Evolutionary conservation across 805 yeast species (phyloP).

Genomic region (Ogataea populi-albae): DNA sequence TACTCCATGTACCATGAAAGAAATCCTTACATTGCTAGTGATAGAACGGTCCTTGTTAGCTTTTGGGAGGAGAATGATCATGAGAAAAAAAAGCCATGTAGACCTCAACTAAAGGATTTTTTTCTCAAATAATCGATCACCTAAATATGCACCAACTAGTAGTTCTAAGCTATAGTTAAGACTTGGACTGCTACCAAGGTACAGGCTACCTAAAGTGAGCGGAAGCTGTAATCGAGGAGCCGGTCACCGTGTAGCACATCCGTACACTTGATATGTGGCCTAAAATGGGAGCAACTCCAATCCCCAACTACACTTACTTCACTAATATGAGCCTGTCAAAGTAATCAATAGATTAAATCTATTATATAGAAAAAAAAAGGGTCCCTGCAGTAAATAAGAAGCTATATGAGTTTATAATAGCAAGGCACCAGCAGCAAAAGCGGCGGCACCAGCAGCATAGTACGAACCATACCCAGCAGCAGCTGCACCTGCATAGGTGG

Average conservation of each 20-base stretch:
- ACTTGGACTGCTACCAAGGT: too few relatives aligned
- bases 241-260: too few relatives aligned
- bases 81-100: constrained; percentile 8
- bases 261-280: too few relatives aligned
- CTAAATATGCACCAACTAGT: too few relatives aligned
- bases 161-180: too few relatives aligned
- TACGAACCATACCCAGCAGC: constrained; percentile 18
- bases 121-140: too few relatives aligned
- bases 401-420: constrained; percentile 21
- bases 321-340: not conserved
- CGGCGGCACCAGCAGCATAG: constrained; percentile 32
- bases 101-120: not conserved
- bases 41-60: constrained; percentile 30
- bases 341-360: too few relatives aligned
- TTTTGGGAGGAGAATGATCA: constrained; percentile 32
- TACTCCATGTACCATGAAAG: constrained; percentile 35
- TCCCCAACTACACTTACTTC: not conserved
- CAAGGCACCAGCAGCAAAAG: constrained; percentile 34
- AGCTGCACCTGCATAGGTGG: constrained; percentile 33
- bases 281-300: not conserved
- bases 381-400: constrained; percentile 3
- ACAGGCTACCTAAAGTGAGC: too few relatives aligned
- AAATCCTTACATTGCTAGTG: constrained; percentile 29
- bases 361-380: constrained; percentile 4
- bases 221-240: too few relatives aligned